Base-by-base conservation (phyloP, 2,329 filamentous ascomycete genomes). In the Aspergillus oerlinghausenensis region DNA sequence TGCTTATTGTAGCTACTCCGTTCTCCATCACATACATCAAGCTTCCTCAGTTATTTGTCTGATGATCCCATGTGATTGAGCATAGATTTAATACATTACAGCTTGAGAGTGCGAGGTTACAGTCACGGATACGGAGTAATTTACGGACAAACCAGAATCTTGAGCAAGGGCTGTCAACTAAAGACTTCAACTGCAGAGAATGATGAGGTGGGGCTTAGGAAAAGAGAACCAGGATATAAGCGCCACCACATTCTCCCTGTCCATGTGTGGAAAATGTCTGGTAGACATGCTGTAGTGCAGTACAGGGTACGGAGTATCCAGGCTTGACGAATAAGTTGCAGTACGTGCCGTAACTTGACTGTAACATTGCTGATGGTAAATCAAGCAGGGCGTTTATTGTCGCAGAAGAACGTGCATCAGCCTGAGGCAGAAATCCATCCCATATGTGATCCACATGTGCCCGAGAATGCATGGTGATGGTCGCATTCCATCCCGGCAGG, bases 401-500 rank as follows among this genome's bases (percentile, higher is more conserved):
- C 32, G 14, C 54, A 51, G 49, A 40, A 48, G 43, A 10, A 51
- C 32, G 14, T 6, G 11, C 5, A 17, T 35, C 32, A 38, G 25
- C 52, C 17, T n/a, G 32, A 7, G 14, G 32, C 32, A 38, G 5
- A 38, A 17, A 17, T 7, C 32, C 32, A 17, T 38, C 32, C 14
- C 32, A 17, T 35, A 6, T 35, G 32, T 5, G 32, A 6, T 35
- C 32, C 11, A 35, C 14, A 38, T 38, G 32, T 38, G 14, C 32
- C 32, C 7, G 14, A 5, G 6, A 38, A 60, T 50, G 52, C 53
- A 26, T 43, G 48, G 28, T 35, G 42, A 54, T 54, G 54, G 59
- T 59, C 56, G 51, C 59, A 61, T 61, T 61, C 59, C 59, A 59
- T 29, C 25, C 21, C 32, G 54, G 58, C 47, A 52, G 58, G 58